A percentile compares a stretch with the other conserved stretches of the same genome.
phyloP scores from a whole-genome alignment of 1,284 basidiomycete species.

The Marasmius fiardii region DNA sequence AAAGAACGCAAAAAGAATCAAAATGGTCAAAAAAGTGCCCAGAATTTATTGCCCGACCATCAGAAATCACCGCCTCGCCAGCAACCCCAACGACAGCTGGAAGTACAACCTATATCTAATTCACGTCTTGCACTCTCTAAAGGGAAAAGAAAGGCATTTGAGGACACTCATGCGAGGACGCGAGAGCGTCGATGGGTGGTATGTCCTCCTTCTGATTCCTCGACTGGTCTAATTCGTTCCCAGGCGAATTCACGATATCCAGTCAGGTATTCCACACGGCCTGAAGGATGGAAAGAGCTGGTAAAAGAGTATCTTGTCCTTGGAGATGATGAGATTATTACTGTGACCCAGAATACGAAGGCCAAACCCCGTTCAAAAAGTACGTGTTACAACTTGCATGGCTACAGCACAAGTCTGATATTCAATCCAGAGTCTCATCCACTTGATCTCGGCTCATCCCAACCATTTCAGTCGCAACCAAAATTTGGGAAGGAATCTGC shows the following conservation, averaged over 20 bases:
- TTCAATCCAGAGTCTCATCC: not conserved
- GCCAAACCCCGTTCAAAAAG: not conserved
- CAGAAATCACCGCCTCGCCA: not conserved
- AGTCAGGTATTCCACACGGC: not conserved
- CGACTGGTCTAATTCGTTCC: not conserved
- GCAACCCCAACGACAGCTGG: not conserved
- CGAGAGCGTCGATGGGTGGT: conserved; percentile 3
- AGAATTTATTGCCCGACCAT: not conserved
- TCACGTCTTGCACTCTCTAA: not conserved
- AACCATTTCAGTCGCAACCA: not conserved
- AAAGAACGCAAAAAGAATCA: conserved; percentile 34
- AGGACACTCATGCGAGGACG: not conserved
- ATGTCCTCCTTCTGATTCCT: not conserved
- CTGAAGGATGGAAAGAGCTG: not conserved
- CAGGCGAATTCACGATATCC: not conserved
- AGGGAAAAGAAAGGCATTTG: not conserved
- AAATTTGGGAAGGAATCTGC: not conserved
- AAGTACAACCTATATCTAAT: not conserved
- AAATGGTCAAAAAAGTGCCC: not conserved
- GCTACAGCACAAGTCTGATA: not conserved
- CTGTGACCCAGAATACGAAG: not conserved
- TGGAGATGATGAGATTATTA: not conserved
- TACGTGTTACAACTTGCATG: not conserved
- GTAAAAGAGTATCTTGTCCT: not conserved
- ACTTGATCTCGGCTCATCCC: not conserved